These are phyloP conservation scores for Bolboschoenus planiculmis DNA, from an alignment of 176 grass and related monocot species.

Conservation along the genomic window DNA sequence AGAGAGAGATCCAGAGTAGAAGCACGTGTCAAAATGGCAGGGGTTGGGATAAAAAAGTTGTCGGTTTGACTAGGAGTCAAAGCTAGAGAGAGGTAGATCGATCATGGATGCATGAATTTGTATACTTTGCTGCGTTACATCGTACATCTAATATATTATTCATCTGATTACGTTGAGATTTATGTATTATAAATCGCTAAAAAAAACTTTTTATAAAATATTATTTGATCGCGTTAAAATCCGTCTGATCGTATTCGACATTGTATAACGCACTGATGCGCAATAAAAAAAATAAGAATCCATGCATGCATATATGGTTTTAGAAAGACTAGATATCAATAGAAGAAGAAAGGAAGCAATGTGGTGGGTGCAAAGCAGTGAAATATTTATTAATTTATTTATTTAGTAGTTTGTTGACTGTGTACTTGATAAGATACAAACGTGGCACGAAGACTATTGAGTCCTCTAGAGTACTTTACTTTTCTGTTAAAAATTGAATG, in stretches of 20 bases:
- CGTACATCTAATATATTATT: no score
- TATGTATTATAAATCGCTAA: no score
- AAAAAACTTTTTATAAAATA: no score
- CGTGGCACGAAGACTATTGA: background rate
- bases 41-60: background rate
- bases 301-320: background rate
- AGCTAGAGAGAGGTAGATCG: background rate
- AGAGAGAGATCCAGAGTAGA: background rate
- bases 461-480: background rate
- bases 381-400: background rate
- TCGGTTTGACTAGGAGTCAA: slow-evolving; percentile 12
- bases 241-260: no score
- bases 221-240: no score
- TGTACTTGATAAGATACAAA: background rate
- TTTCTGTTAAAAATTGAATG: background rate
- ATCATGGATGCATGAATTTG: no score
- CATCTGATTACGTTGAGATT: no score
- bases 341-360: background rate
- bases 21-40: background rate
- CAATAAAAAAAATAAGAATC: no score
- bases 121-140: no score
- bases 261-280: no score
- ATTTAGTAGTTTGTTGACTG: background rate
- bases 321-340: background rate
- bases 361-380: background rate